Evolutionary conservation across 2,329 filamentous ascomycete genomes (phyloP), one percentile per base, ranked within the genome.

Genomic region (Trichoderma lentiforme): DNA sequence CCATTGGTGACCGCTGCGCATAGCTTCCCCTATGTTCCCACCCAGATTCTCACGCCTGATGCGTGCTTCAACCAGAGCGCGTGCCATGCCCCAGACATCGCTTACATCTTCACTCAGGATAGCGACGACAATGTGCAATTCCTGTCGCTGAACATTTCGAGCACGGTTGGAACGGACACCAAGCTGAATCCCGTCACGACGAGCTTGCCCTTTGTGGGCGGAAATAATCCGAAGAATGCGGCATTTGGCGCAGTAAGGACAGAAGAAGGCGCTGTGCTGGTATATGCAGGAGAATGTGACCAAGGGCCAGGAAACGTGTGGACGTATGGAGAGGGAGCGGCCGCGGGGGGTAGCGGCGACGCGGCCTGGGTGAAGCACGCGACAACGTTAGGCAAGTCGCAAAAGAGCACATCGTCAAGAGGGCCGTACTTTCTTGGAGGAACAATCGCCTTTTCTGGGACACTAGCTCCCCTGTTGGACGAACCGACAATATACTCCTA

Each of bases 281-380:
- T 96, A 2, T 92, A 94, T 71, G 86, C 91, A 0, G 95, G 95
- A 3, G 86, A 91, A 74, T 98, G 95, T 78, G 82, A 87, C 1
- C 81, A 85, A 2, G 83, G 82, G 4, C 82, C 81, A 47, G 86
- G 88, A 14, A 81, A 86, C 39, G 78, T 97, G 70, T 97, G 93
- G 93, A 88, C 84, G 26, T 95, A 91, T 75, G 84, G 83, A 9
- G 84, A 87, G 3, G 81, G 84, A 14, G 77, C 79, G 9, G 79
- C 81, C 18, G 56, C 47, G 0, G 64, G 67, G 30, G 83, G 79
- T 58, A 43, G 14, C 3, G 58, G 69, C 9, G 53, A 51, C 21
- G n/a, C 56, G 24, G 34, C 60, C 1, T 79, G 80, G 80, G 77
- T 60, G 80, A 79, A 58, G 79, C 76, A 76, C 64, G 74, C 76